Base-by-base conservation (phyloP, 2,329 filamentous ascomycete species). In the Sporothrix pallida region DNA sequence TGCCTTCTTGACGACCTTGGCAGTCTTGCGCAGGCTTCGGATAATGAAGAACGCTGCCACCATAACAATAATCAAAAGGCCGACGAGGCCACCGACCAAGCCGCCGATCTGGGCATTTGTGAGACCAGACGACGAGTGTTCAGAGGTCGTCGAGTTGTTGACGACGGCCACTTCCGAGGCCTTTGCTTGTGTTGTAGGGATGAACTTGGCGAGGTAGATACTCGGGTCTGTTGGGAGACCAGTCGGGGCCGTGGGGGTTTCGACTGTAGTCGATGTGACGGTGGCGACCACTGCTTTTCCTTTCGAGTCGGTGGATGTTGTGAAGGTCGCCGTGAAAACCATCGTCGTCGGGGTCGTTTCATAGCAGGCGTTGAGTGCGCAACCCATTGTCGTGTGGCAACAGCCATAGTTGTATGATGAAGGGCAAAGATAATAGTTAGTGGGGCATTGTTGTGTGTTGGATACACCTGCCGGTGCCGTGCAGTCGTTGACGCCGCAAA, bases 381-480 rank as follows among this genome's bases (percentile, higher is more conserved):
- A 90, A 37, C 79, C 84, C 82, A 86, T 83, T 4, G 84, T 85
- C 65, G 79, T 83, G 2, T 79, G 80, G 77, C 88, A 90, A 75
- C 88, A 90, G 0, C 87, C 88, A 73, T 84, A 86, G 70, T 84
- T 84, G 3, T 86, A 76, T 0, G 85, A 86, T 5, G 84, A 77
- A 1, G 88, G 84, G 73, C 88, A 90, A 3, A 84, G 80, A 72
- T 83, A 86, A 65, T 84, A 86, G 74, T 80, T 82, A 1, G 80
- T 75, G 6, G 83, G 83, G 71, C 88, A 90, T 17, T 79, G 81
- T 72, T 81, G 79, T 8, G 81, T 82, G 44, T 79, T 80, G 0
- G 83, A 78, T 5, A 80, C 78, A 10, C 86, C 86, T 12, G 82
- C 80, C 1, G 86, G 84, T 0, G 85, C 80, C 2, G 80, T 78